Percentiles rank a stretch among this genome's conserved stretches.
phyloP scores from a whole-genome alignment of 352 stramenopile genomes.

The Globisporangium splendens region DNA sequence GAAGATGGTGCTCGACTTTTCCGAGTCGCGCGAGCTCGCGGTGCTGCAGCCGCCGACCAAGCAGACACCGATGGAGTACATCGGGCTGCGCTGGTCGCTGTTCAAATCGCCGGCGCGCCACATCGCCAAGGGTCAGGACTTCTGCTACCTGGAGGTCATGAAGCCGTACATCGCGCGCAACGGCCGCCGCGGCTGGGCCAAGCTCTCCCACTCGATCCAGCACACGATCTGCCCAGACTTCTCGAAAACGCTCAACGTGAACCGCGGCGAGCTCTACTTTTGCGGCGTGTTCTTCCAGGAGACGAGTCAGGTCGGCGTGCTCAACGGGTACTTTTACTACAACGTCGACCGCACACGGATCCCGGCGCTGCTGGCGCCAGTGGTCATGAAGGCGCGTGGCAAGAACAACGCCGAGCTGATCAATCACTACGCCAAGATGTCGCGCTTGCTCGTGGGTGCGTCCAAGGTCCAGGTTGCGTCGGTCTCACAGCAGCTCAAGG shows the following conservation, averaged over 20 bases:
- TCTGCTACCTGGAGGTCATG: conserved; percentile 75
- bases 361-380: conserved; percentile 36
- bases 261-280: conserved; percentile 53
- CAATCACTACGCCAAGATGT: conserved; percentile 71
- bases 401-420: conserved; percentile 61
- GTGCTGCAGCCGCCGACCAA: conserved; percentile 38
- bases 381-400: conserved; percentile 51
- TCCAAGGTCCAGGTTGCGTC: conserved; percentile 28
- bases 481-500: conserved; percentile 47
- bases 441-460: conserved; percentile 28
- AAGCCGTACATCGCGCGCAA: conserved; percentile 49
- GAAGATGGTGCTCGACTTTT: conserved; percentile 75
- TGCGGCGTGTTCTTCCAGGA: conserved; percentile 72
- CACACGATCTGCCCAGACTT: conserved; percentile 58
- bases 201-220: conserved; percentile 68
- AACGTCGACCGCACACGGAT: conserved; percentile 40
- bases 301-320: conserved; percentile 37
- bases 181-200: conserved; percentile 66
- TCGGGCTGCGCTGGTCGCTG: conserved; percentile 65
- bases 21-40: conserved; percentile 50
- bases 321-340: conserved; percentile 65
- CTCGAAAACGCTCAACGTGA: conserved; percentile 28
- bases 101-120: conserved; percentile 53
- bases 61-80: conserved; percentile 43
- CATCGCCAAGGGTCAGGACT: conserved; percentile 62